Conservation (phyloP, 2,329 filamentous ascomycete species). For the Curvularia lunata region DNA sequence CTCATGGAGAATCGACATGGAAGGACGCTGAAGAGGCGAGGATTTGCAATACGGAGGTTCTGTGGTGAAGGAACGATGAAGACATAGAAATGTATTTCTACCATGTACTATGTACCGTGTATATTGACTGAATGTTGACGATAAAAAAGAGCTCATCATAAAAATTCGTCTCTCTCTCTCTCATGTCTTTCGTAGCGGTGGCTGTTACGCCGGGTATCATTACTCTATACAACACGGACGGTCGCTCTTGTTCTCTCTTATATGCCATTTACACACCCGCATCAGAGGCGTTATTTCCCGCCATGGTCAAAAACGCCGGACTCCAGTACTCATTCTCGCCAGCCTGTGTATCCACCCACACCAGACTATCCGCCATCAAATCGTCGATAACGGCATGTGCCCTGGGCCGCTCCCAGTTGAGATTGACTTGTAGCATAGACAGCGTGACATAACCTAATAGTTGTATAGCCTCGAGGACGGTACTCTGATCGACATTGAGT, state of each 20-base stretch:
- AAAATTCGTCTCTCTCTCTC: not conserved
- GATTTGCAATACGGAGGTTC: conserved; percentile 55
- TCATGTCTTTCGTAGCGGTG: not conserved
- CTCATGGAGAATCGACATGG: conserved; percentile 25
- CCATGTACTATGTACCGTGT: not conserved
- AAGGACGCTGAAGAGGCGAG: conserved; percentile 46
- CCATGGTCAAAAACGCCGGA: conserved; percentile 69
- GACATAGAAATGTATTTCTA: not conserved
- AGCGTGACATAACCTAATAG: conserved; percentile 88
- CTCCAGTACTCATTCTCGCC: conserved; percentile 95
- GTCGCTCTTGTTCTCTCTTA: not conserved
- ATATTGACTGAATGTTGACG: not conserved
- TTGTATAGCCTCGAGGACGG: conserved; percentile 89
- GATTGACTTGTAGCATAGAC: conserved; percentile 84
- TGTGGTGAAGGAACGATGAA: conserved; percentile 51
- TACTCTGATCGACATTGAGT: conserved; percentile 91
- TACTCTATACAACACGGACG: not conserved
- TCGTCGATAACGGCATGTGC: conserved; percentile 92
- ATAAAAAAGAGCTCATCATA: conserved; percentile 1
- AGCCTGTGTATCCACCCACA: conserved; percentile 91
- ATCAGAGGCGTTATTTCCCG: not conserved
- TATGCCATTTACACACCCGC: not conserved
- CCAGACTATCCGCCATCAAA: conserved; percentile 82
- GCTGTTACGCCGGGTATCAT: conserved; percentile 26
- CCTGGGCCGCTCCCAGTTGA: conserved; percentile 82